phyloP scores from a whole-genome alignment of 2,329 filamentous ascomycete species.

The Fusarium armeniacum region DNA sequence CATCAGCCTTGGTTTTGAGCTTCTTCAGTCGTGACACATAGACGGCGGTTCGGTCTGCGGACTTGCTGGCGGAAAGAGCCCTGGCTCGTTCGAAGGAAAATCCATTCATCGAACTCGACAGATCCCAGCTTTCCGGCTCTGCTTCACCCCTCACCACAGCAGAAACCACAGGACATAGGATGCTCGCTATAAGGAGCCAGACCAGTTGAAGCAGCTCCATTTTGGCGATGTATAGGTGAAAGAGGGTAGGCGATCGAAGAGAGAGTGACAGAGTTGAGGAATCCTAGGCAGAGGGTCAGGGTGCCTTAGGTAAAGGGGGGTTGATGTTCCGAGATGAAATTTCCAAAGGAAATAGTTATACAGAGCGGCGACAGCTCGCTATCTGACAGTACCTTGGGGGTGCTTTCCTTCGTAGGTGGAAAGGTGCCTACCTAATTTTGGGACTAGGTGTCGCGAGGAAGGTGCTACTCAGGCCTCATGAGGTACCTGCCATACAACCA shows the following conservation, averaged over 20 bases:
- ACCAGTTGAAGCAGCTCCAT: slow-evolving; percentile 6
- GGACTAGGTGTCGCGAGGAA: slow-evolving; percentile 2
- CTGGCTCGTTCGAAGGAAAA: slow-evolving; percentile 56
- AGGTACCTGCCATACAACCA: background rate
- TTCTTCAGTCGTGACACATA: slow-evolving; percentile 55
- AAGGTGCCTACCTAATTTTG: background rate
- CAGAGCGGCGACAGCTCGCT: background rate
- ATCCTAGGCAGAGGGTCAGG: background rate
- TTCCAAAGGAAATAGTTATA: background rate
- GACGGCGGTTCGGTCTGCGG: slow-evolving; percentile 49
- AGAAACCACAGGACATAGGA: slow-evolving; percentile 10
- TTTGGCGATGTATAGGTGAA: background rate
- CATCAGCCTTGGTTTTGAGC: slow-evolving; percentile 43
- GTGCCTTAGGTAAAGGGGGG: background rate
- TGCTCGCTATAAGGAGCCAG: slow-evolving; percentile 4
- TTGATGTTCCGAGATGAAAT: background rate
- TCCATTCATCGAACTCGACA: slow-evolving; percentile 56
- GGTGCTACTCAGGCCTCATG: slow-evolving; percentile 8
- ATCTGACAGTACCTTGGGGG: background rate
- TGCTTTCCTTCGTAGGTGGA: background rate
- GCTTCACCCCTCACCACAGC: background rate
- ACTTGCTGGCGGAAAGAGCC: slow-evolving; percentile 45
- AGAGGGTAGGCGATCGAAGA: background rate
- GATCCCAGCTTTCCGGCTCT: slow-evolving; percentile 48
- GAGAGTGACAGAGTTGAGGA: background rate